Conservation (phyloP, 2,329 filamentous ascomycete species). For the Hypoxylon sp. region DNA sequence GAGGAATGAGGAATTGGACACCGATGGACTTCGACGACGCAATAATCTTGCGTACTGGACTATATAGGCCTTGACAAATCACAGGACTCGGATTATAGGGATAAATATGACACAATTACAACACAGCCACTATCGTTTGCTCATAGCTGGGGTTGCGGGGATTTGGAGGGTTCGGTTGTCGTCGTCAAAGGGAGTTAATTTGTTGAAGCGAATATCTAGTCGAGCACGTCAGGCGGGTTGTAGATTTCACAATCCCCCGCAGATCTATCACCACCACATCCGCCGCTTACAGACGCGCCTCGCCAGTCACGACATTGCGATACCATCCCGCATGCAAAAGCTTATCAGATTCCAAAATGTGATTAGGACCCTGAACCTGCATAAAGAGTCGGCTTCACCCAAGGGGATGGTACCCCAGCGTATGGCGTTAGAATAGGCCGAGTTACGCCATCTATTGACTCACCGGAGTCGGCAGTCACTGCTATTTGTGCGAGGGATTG, state of each 20-base stretch:
- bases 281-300: constrained; percentile 22
- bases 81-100: neutral
- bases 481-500: neutral
- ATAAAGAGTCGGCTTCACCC: neutral
- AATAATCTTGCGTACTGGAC: neutral
- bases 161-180: constrained; percentile 25
- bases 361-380: constrained; percentile 17
- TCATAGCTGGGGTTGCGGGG: constrained; percentile 27
- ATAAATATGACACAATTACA: constrained; percentile 8
- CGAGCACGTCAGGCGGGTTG: constrained; percentile 44
- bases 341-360: constrained; percentile 29
- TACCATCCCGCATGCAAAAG: constrained; percentile 26
- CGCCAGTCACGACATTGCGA: constrained; percentile 35
- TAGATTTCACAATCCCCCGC: constrained; percentile 46
- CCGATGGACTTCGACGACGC: neutral
- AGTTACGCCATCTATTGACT: constrained; percentile 27
- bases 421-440: constrained; percentile 36
- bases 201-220: constrained; percentile 17
- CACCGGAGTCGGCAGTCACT: constrained; percentile 31
- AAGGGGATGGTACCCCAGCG: constrained; percentile 9
- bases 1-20: neutral
- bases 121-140: constrained; percentile 13
- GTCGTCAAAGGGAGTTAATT: constrained; percentile 20
- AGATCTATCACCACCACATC: constrained; percentile 27
- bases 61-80: constrained; percentile 17